phyloP scores from a whole-genome alignment of 257 asterid genomes.

The Solanum stenotomum region DNA sequence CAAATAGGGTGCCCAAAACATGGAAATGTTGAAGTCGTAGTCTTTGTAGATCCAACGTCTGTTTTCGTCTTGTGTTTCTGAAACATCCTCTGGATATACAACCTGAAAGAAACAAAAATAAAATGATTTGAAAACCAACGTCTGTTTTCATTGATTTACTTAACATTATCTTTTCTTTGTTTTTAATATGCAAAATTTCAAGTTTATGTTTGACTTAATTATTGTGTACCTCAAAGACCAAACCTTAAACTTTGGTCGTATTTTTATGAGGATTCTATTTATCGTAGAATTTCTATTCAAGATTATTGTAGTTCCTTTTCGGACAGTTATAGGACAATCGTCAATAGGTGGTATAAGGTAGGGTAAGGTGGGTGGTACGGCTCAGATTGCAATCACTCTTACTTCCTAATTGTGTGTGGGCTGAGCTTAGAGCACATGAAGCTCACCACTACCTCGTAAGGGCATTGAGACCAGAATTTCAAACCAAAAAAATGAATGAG shows the following conservation, averaged over 20 bases:
- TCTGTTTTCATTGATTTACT: not conserved
- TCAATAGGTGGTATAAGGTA: not conserved
- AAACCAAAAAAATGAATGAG: not conserved
- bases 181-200: not conserved
- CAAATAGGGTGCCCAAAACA: slow-evolving; percentile 77
- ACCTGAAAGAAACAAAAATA: slow-evolving; percentile 21
- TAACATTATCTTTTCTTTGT: too few relatives aligned
- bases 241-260: not conserved
- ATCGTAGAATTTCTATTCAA: not conserved
- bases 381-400: not conserved
- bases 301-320: not conserved
- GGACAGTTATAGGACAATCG: accelerated
- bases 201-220: not conserved
- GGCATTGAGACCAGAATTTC: not conserved
- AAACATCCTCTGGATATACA: slow-evolving; percentile 38
- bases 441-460: not conserved
- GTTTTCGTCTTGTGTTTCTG: slow-evolving; percentile 40
- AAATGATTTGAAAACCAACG: not conserved
- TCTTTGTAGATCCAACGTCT: slow-evolving; percentile 50
- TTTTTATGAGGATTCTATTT: not conserved
- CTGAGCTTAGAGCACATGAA: not conserved
- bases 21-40: slow-evolving; percentile 65
- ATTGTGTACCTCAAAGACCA: not conserved
- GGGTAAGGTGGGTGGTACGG: not conserved
- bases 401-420: not conserved